phyloP scores from a whole-genome alignment of 208 protist species.

The Trypanosoma avium region DNA sequence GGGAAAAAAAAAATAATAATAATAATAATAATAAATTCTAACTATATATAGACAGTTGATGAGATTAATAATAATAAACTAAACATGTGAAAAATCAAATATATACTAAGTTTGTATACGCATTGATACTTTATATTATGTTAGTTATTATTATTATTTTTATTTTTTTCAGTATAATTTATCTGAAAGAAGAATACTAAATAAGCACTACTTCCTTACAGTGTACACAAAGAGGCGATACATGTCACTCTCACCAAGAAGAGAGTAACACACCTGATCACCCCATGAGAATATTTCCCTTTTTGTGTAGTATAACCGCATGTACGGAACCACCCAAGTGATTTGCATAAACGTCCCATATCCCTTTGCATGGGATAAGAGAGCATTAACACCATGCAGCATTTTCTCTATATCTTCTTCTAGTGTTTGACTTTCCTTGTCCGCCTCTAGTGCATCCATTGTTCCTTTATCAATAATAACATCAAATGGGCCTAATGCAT shows the following conservation, averaged over 20 bases:
- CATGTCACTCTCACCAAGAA: slow-evolving; percentile 77
- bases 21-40: no score
- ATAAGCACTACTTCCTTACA: slow-evolving; percentile 5
- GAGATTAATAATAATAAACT: no score
- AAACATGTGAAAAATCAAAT: no score
- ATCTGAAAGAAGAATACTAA: neutral
- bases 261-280: slow-evolving; percentile 34
- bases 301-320: slow-evolving; percentile 68
- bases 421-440: slow-evolving; percentile 41
- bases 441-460: slow-evolving; percentile 84
- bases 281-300: slow-evolving; percentile 63
- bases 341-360: slow-evolving; percentile 75
- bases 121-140: no score
- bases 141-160: no score
- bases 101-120: no score
- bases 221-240: slow-evolving; percentile 77
- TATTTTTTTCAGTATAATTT: neutral
- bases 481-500: slow-evolving; percentile 64
- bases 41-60: no score
- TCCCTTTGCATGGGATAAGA: slow-evolving; percentile 34
- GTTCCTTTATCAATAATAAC: slow-evolving; percentile 82
- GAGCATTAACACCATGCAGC: slow-evolving; percentile 61
- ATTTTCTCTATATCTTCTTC: slow-evolving; percentile 66
- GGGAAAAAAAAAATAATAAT: no score
- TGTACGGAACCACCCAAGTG: slow-evolving; percentile 81